Evolutionary conservation across 176 grass and related monocot species (phyloP).

Genomic region (Eleusine indica): DNA sequence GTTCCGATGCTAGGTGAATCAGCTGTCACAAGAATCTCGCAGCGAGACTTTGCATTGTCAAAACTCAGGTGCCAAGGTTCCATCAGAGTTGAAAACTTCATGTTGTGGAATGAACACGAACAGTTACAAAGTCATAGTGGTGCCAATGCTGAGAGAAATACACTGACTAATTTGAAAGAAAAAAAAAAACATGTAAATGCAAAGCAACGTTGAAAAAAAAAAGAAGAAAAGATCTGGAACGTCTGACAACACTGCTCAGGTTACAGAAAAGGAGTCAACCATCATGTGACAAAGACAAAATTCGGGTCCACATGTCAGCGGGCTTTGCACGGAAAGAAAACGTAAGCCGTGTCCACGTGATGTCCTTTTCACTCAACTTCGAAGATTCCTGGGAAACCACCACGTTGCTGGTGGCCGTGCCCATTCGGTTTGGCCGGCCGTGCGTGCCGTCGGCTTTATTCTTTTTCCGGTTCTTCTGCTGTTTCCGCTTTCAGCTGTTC

Average conservation of each 20-base stretch:
- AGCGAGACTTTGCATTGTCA: background rate
- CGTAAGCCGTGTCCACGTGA: background rate
- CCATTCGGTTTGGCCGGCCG: background rate
- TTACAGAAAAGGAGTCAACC: background rate
- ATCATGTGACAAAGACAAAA: background rate
- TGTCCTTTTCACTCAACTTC: background rate
- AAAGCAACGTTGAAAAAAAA: background rate
- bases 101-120: background rate
- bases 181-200: too few species aligned
- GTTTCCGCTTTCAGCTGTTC: conserved; percentile 10
- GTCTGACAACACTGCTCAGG: background rate
- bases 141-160: too few species aligned
- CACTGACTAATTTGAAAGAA: too few species aligned
- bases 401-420: background rate
- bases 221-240: background rate
- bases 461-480: too few species aligned
- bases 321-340: background rate
- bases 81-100: background rate
- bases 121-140: too few species aligned
- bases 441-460: background rate
- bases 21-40: background rate
- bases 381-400: conserved; percentile 32
- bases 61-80: background rate
- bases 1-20: background rate
- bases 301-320: background rate